Evolutionary conservation across 208 protist genomes (phyloP).

Genomic region (Porcisia hertigi): DNA sequence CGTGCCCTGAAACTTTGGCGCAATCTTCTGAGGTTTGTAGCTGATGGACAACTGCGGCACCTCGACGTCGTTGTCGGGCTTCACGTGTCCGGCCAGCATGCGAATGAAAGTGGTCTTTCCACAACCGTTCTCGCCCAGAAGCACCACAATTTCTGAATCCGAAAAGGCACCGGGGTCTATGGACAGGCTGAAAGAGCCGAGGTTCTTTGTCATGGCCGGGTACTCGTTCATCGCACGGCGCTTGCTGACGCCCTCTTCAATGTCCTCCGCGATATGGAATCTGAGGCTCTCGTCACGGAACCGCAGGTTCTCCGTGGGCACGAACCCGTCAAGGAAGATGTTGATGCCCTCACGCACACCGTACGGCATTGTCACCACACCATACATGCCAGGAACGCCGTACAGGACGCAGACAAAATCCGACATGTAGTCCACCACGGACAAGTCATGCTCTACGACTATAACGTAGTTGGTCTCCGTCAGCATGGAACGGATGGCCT

Average conservation of each 20-base stretch:
- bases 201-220: slow-evolving; percentile 97
- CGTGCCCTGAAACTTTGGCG: slow-evolving; percentile 97
- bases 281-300: slow-evolving; percentile 98
- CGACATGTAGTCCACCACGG: slow-evolving; percentile 99
- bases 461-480: slow-evolving; percentile 97
- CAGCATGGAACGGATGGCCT: slow-evolving; percentile 96
- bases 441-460: slow-evolving; percentile 99
- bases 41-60: slow-evolving; percentile 98
- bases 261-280: slow-evolving; percentile 93
- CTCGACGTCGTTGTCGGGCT: slow-evolving; percentile 82
- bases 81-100: slow-evolving; percentile 96
- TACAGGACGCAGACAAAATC: slow-evolving; percentile 99
- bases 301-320: slow-evolving; percentile 99
- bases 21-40: slow-evolving; percentile 99
- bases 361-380: slow-evolving; percentile 99
- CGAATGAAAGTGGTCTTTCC: slow-evolving; percentile 99
- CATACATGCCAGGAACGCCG: slow-evolving; percentile 99
- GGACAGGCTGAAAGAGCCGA: slow-evolving; percentile 94
- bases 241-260: slow-evolving; percentile 80
- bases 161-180: slow-evolving; percentile 96
- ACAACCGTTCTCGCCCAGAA: slow-evolving; percentile 99
- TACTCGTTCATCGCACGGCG: slow-evolving; percentile 90
- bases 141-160: slow-evolving; percentile 99
- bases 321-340: slow-evolving; percentile 99
- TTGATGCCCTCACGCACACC: slow-evolving; percentile 99